phyloP scores from a whole-genome alignment of 148 eudicot genomes.

The Rhododendron williamsianum region DNA sequence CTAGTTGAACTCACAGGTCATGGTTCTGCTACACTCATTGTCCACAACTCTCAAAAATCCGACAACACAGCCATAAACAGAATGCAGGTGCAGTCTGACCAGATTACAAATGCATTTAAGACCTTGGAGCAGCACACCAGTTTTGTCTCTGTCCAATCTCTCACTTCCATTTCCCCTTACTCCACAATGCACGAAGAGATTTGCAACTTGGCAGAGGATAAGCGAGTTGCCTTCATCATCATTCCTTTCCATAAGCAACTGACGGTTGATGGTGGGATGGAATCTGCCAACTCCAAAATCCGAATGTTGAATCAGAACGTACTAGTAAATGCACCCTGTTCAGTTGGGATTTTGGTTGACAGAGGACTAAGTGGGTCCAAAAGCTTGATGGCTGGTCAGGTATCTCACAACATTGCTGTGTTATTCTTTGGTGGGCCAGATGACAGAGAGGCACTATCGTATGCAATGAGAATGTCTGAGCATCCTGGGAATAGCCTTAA shows the following conservation, averaged over 20 bases:
- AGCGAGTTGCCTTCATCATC: slow-evolving; percentile 21
- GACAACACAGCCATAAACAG: slow-evolving; percentile 55
- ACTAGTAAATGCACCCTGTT: slow-evolving; percentile 28
- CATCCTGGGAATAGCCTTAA: slow-evolving; percentile 32
- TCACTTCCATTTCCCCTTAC: slow-evolving; percentile 32
- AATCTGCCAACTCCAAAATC: slow-evolving; percentile 21
- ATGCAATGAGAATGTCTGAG: slow-evolving; percentile 51
- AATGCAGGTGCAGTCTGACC: slow-evolving; percentile 79
- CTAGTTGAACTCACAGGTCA: slow-evolving; percentile 47
- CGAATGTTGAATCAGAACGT: slow-evolving; percentile 23
- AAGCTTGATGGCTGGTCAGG: slow-evolving; percentile 5
- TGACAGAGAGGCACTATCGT: slow-evolving; percentile 66
- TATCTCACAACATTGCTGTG: slow-evolving; percentile 29
- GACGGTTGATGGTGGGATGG: slow-evolving; percentile 34
- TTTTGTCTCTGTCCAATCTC: slow-evolving; percentile 19
- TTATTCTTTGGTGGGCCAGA: slow-evolving; percentile 67
- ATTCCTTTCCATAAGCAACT: slow-evolving; percentile 34
- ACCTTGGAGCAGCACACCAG: slow-evolving; percentile 25
- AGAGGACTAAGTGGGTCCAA: slow-evolving; percentile 32
- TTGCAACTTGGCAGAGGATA: slow-evolving; percentile 28
- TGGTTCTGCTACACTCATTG: slow-evolving; percentile 76
- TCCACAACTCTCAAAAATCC: slow-evolving; percentile 54
- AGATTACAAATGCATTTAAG: slow-evolving; percentile 53
- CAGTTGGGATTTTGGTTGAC: slow-evolving; percentile 32
- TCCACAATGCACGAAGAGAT: slow-evolving; percentile 35